phyloP scores from a whole-genome alignment of 805 yeast genomes.

The Maudiozyma saulgeensis region DNA sequence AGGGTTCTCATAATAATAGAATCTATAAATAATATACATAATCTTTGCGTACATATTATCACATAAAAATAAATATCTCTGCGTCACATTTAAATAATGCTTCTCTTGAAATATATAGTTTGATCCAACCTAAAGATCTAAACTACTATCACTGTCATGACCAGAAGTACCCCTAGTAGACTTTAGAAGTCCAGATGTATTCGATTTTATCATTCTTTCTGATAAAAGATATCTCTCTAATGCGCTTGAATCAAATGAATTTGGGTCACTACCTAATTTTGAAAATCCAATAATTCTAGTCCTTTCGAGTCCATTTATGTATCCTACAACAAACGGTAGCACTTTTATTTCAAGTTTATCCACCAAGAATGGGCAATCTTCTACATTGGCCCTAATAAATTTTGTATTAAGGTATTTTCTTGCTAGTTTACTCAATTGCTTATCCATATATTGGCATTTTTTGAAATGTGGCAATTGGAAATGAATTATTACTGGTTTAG shows the following conservation, averaged over 20 bases:
- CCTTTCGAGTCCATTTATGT: constrained; percentile 48
- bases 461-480: constrained; percentile 53
- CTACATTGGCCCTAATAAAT: constrained; percentile 49
- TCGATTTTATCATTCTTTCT: constrained; percentile 2
- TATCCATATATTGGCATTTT: constrained; percentile 53
- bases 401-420: constrained; percentile 47
- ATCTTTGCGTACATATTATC: not conserved
- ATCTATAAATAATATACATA: not conserved
- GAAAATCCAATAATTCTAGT: constrained; percentile 63
- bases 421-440: constrained; percentile 37
- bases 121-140: constrained; percentile 4
- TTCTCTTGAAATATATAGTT: not conserved
- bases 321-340: constrained; percentile 61
- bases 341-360: constrained; percentile 53
- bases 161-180: not conserved
- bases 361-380: constrained; percentile 63
- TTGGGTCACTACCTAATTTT: constrained; percentile 40
- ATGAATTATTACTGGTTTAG: constrained; percentile 41
- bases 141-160: constrained; percentile 4
- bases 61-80: not conserved
- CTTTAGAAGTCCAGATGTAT: not conserved
- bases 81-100: not conserved
- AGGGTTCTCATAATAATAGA: not conserved
- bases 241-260: constrained; percentile 37
- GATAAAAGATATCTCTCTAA: constrained; percentile 36